Evolutionary conservation across 2,329 filamentous ascomycete genomes (phyloP).

Genomic region (Cordyceps cateniannulata): DNA sequence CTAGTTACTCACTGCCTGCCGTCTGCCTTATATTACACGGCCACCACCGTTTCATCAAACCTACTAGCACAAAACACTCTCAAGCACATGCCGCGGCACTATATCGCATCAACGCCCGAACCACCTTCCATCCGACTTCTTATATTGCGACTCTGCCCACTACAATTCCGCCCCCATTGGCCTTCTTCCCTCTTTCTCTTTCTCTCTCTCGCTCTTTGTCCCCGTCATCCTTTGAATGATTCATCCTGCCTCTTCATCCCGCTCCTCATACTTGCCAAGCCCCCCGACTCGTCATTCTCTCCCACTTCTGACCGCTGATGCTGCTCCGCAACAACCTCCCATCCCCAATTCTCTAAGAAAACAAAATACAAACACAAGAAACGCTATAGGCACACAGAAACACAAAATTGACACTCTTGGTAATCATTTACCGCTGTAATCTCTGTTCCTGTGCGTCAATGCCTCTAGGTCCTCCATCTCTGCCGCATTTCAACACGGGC

Average conservation of each 20-base stretch:
- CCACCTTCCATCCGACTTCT: background rate
- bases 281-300: background rate
- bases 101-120: background rate
- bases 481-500: slow-evolving; percentile 2
- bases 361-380: background rate
- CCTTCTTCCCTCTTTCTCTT: background rate
- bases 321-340: background rate
- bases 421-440: background rate
- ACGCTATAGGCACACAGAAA: background rate
- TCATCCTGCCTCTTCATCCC: background rate
- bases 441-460: background rate
- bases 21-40: no score
- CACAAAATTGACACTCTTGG: background rate
- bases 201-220: background rate
- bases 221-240: background rate
- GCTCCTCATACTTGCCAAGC: background rate
- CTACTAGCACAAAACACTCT: background rate
- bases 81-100: background rate
- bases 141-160: background rate
- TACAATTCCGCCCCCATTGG: background rate
- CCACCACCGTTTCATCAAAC: background rate
- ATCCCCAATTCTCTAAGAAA: background rate
- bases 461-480: background rate
- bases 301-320: background rate
- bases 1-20: background rate